phyloP scores from a whole-genome alignment of 345 rosid species.

The Eucalyptus camaldulensis region DNA sequence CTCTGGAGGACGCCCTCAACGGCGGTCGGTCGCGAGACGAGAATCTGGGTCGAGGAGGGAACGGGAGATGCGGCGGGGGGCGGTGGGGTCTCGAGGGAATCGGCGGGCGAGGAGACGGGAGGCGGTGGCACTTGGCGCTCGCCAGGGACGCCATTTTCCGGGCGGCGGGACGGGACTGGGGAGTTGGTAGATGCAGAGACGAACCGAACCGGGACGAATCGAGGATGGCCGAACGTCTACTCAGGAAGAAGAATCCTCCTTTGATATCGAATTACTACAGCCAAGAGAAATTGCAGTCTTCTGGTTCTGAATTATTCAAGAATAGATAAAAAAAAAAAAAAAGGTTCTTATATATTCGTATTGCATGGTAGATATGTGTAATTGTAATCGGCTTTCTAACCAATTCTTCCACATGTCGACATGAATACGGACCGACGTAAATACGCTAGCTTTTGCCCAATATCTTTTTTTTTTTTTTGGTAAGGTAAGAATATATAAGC shows the following conservation, averaged over 20 bases:
- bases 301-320: background rate
- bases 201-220: background rate
- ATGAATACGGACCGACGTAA: background rate
- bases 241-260: background rate
- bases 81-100: background rate
- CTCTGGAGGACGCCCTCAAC: background rate
- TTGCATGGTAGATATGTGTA: too few relatives aligned
- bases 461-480: too few relatives aligned
- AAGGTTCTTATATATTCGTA: accelerated
- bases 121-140: background rate
- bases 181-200: background rate
- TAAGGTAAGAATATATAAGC: too few relatives aligned
- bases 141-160: background rate
- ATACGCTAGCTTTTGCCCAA: background rate
- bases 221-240: accelerated
- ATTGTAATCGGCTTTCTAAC: too few relatives aligned
- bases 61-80: background rate
- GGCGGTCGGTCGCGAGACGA: background rate
- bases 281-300: background rate
- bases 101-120: background rate
- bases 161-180: background rate
- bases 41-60: background rate
- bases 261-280: background rate
- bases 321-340: too few relatives aligned
- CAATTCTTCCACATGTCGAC: too few relatives aligned